Evolutionary conservation across 768 basidiomycete species (phyloP), one percentile per base, ranked within the genome.

Genomic region (Sporobolomyces roseus): DNA sequence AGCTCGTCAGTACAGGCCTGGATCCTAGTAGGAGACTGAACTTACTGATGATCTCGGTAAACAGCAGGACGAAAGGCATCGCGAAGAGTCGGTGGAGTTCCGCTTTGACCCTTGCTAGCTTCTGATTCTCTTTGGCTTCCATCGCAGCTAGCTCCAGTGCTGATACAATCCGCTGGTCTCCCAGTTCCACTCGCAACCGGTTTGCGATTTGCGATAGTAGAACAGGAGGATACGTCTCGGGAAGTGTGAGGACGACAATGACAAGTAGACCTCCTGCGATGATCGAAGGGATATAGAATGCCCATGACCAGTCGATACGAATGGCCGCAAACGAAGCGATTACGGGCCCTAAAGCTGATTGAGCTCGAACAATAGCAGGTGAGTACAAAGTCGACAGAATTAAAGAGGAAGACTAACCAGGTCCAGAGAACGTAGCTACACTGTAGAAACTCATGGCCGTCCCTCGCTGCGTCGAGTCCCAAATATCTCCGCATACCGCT

Each of bases 181-280:
- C 71, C 1, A 48, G 50, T 23, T 61, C 61, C 6, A 14, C 13
- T 7, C 62, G 48, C 12, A 63, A 38, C 21, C n/a, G 25, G 4
- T 51, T 51, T 1, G 80, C 81, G 17, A 79, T 79, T n/a, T 83
- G 81, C 30, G 81, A 70, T 17, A 85, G 84, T 35, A 90, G 81
- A 41, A 88, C 79, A 3, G 88, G 89, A 0, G 82, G 85, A 74
- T 90, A 91, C 0, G 89, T 89, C 77, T 90, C 89, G 36, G 79
- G 80, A 14, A 89, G 78, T 35, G 87, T 74, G 8, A 87, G 84
- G 27, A 89, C 81, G 8, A 83, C 86, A 8, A 86, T 56, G 1
- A 70, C 13, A 21, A 45, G 80, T 27, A 5, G 82, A 74, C 56
- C 64, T 19, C 43, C 70, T 0, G 61, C 45, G 23, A 85, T 81